These are phyloP conservation scores for Penicillium bialowiezense DNA, from an alignment of 495 filamentous ascomycete species.

Conservation along the genomic window DNA sequence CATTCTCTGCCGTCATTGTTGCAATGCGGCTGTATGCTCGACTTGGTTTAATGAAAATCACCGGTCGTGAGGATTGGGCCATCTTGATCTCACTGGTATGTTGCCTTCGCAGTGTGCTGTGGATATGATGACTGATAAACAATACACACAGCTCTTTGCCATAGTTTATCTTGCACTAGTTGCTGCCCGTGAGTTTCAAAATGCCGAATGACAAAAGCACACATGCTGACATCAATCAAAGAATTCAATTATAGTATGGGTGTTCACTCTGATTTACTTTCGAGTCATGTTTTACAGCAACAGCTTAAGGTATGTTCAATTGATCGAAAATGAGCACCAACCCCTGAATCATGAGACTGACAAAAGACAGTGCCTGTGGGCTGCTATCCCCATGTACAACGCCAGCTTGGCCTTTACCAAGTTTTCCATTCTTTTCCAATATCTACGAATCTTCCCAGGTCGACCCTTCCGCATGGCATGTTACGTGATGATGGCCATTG, in stretches of 20 bases:
- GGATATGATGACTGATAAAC: background rate
- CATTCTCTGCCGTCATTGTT: conserved; percentile 25
- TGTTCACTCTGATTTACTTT: conserved; percentile 18
- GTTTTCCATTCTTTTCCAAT: conserved; percentile 49
- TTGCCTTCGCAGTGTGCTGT: background rate
- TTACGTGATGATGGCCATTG: conserved; percentile 32
- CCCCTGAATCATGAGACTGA: background rate
- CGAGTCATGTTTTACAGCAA: conserved; percentile 15
- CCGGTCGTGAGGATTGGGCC: conserved; percentile 37
- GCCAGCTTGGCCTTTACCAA: conserved; percentile 40
- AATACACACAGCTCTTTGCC: conserved; percentile 15
- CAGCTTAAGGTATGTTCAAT: conserved; percentile 31
- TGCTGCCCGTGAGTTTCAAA: conserved; percentile 27
- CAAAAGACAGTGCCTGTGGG: conserved; percentile 31
- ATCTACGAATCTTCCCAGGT: conserved; percentile 45
- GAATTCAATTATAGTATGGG: conserved; percentile 35
- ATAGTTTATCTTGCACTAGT: conserved; percentile 34
- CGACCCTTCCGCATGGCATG: conserved; percentile 31
- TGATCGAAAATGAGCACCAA: background rate
- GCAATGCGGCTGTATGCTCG: conserved; percentile 35
- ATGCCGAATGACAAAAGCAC: background rate
- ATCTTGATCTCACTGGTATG: conserved; percentile 30
- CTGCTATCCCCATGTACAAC: conserved; percentile 42
- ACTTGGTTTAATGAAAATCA: conserved; percentile 32
- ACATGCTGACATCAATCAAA: conserved; percentile 7